Conservation (phyloP, 2,329 filamentous ascomycete genomes). For the Beauveria brongniartii region DNA sequence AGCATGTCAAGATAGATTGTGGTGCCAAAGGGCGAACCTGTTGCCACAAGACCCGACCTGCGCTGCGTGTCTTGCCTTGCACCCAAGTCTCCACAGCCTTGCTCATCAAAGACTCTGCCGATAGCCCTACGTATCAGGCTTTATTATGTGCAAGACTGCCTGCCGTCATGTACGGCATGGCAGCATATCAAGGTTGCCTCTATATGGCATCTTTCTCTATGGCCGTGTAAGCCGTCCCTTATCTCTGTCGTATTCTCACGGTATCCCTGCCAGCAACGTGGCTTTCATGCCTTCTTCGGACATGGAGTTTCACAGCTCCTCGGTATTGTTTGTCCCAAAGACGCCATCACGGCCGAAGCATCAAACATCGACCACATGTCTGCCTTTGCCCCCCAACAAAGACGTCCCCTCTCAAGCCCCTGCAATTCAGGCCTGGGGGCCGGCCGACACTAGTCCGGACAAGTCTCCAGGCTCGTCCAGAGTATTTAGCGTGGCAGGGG, state of each 20-base stretch:
- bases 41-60: neutral
- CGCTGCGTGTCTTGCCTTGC: neutral
- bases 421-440: slow-evolving; percentile 1
- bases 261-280: slow-evolving; percentile 3
- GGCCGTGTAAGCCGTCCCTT: neutral
- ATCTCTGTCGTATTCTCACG: neutral
- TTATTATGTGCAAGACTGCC: neutral
- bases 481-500: slow-evolving; percentile 9
- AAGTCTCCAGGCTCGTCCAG: neutral
- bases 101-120: neutral
- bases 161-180: neutral
- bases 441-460: slow-evolving; percentile 6
- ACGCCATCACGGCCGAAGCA: neutral
- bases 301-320: neutral
- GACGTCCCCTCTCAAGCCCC: neutral
- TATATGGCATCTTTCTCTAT: neutral
- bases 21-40: neutral
- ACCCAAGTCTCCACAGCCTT: neutral
- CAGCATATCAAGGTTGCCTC: neutral
- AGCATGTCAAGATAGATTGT: slow-evolving; percentile 6
- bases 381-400: neutral
- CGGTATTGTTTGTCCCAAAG: neutral
- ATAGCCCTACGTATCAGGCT: neutral
- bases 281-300: neutral
- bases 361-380: neutral